These are phyloP conservation scores for Platanthera guangdongensis DNA, from an alignment of 106 monocot species.

Conservation along the genomic window DNA sequence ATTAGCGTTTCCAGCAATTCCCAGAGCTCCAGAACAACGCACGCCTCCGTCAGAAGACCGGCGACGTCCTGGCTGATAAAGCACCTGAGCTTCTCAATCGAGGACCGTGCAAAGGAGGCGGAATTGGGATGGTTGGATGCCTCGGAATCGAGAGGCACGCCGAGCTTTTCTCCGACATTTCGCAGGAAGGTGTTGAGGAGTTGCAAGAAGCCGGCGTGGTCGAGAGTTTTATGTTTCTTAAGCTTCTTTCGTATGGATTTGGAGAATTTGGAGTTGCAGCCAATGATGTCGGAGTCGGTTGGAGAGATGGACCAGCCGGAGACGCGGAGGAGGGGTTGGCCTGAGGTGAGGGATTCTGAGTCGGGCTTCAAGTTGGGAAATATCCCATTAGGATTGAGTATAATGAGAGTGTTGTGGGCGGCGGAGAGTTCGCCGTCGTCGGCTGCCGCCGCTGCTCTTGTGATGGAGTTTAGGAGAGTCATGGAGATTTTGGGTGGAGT, in stretches of 20 bases:
- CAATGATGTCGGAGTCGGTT: constrained; percentile 18
- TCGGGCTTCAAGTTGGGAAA: constrained; percentile 20
- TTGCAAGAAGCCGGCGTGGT: constrained; percentile 12
- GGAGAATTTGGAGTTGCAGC: constrained; percentile 13
- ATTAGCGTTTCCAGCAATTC: constrained; percentile 38
- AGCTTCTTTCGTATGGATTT: constrained; percentile 25
- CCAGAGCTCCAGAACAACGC: constrained; percentile 37
- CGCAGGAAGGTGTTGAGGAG: constrained; percentile 27
- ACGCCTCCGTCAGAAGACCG: constrained; percentile 24
- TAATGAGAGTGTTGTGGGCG: constrained; percentile 26
- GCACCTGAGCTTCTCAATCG: constrained; percentile 22
- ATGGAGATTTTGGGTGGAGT: constrained; percentile 1
- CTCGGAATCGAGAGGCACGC: neutral
- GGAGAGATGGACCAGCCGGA: constrained; percentile 34
- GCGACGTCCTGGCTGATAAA: constrained; percentile 25
- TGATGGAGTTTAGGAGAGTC: constrained; percentile 59
- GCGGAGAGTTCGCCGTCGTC: constrained; percentile 11
- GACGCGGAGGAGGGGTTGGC: constrained; percentile 19
- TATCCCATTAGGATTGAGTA: constrained; percentile 37
- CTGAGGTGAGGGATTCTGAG: constrained; percentile 3
- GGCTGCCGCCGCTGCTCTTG: constrained; percentile 19
- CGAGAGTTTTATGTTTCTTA: constrained; percentile 16
- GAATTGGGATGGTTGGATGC: neutral
- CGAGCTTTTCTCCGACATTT: constrained; percentile 1
- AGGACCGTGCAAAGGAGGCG: constrained; percentile 10